These are phyloP conservation scores for Pleurotus salmoneostramineus DNA, from an alignment of 768 basidiomycete genomes.

Conservation along the genomic window DNA sequence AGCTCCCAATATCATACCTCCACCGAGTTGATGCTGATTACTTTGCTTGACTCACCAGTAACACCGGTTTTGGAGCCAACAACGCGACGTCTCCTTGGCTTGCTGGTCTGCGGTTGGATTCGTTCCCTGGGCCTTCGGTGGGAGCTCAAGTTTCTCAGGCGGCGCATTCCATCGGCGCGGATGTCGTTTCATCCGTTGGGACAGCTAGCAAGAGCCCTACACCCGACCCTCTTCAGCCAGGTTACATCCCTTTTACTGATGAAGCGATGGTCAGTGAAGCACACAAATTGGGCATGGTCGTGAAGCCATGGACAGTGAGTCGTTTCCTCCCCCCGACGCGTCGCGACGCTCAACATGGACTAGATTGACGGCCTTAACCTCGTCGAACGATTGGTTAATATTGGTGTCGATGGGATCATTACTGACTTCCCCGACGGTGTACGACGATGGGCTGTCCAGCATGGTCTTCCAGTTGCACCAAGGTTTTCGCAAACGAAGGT, in stretches of 20 bases:
- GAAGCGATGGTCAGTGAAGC: slow-evolving; percentile 64
- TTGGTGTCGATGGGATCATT: slow-evolving; percentile 74
- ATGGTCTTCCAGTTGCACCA: slow-evolving; percentile 49
- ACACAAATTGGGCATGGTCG: slow-evolving; percentile 55
- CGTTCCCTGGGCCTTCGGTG: slow-evolving; percentile 53
- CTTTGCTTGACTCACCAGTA: slow-evolving; percentile 19
- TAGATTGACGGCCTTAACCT: slow-evolving; percentile 63
- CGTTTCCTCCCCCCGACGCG: not conserved
- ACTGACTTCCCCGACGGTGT: slow-evolving; percentile 67
- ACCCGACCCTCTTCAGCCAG: slow-evolving; percentile 37
- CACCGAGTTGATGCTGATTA: not conserved
- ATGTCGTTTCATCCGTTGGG: slow-evolving; percentile 63
- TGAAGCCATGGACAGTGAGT: slow-evolving; percentile 76
- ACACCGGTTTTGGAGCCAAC: slow-evolving; percentile 34
- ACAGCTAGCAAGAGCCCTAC: slow-evolving; percentile 32
- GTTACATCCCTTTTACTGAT: slow-evolving; percentile 57
- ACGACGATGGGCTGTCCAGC: slow-evolving; percentile 52
- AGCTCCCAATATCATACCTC: not conserved
- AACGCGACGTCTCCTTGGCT: slow-evolving; percentile 60
- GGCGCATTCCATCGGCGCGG: slow-evolving; percentile 58
- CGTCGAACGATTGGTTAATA: slow-evolving; percentile 54
- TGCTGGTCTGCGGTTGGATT: slow-evolving; percentile 57
- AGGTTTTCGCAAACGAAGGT: slow-evolving; percentile 57
- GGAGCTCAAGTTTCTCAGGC: slow-evolving; percentile 64
- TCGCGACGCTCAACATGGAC: not conserved